Percentiles rank a stretch among this genome's conserved stretches.
These are phyloP conservation scores for Chaetoceros tenuissimus DNA, from an alignment of 108 stramenopile species.

Conservation along the genomic window DNA sequence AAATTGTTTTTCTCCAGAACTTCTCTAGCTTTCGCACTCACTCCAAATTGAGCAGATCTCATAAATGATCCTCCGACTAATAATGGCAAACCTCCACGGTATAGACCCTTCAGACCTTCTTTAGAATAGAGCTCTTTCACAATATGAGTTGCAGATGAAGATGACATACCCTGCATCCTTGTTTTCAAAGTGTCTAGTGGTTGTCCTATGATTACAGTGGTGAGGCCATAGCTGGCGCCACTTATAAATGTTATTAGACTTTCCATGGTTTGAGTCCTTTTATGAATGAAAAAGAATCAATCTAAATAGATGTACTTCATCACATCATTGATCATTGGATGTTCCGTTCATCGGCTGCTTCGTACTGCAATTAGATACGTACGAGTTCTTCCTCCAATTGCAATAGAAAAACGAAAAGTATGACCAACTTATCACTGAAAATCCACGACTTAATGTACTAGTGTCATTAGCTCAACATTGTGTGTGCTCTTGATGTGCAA, in stretches of 20 bases:
- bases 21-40: conserved; percentile 40
- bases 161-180: conserved; percentile 33
- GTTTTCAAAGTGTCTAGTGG: conserved; percentile 82
- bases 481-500: too few species aligned
- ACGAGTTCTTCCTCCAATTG: too few species aligned
- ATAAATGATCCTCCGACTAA: conserved; percentile 73
- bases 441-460: too few species aligned
- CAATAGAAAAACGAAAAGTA: too few species aligned
- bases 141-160: conserved; percentile 15
- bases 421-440: too few species aligned
- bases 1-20: conserved; percentile 24
- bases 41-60: conserved; percentile 81
- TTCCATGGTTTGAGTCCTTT: too few species aligned
- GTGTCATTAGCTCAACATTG: too few species aligned
- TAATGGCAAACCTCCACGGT: conserved; percentile 62
- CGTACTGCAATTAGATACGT: too few species aligned
- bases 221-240: conserved; percentile 72
- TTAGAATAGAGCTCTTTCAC: conserved; percentile 33
- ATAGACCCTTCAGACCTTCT: conserved; percentile 59
- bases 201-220: conserved; percentile 76
- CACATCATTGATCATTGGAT: too few species aligned
- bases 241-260: conserved; percentile 53
- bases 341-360: too few species aligned
- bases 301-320: too few species aligned
- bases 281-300: too few species aligned